phyloP scores from a whole-genome alignment of 352 stramenopile genomes.

The Globisporangium cylindrosporum region DNA sequence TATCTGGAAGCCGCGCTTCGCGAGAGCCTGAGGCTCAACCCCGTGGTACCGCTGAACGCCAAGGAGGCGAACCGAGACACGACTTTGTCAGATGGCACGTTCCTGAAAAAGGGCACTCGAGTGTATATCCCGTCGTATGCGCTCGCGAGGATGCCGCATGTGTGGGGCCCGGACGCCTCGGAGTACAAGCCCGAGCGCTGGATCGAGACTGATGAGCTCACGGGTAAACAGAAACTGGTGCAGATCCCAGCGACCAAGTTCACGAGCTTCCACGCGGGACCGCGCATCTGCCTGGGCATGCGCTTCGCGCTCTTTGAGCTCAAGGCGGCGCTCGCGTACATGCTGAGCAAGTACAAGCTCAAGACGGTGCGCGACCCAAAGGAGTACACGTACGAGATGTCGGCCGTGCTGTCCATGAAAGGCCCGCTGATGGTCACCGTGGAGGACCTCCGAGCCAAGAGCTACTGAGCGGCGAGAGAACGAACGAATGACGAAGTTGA shows the following conservation, averaged over 20 bases:
- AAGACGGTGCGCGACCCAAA: constrained; percentile 35
- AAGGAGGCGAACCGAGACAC: constrained; percentile 60
- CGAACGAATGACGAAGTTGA: background rate
- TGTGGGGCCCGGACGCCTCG: constrained; percentile 47
- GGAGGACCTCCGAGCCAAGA: constrained; percentile 8
- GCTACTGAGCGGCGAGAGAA: background rate
- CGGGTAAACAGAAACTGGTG: constrained; percentile 18
- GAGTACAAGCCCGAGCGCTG: constrained; percentile 57
- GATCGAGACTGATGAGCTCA: constrained; percentile 37
- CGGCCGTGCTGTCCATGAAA: constrained; percentile 33
- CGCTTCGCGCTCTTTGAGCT: constrained; percentile 52
- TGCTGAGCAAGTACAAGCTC: constrained; percentile 42
- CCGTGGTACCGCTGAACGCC: constrained; percentile 50
- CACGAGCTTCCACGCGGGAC: constrained; percentile 38
- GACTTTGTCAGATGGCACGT: constrained; percentile 52
- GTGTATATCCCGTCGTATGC: constrained; percentile 57
- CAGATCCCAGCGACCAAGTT: constrained; percentile 23
- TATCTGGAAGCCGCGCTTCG: constrained; percentile 62
- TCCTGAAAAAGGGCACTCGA: constrained; percentile 41
- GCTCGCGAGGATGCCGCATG: constrained; percentile 33
- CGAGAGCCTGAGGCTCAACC: constrained; percentile 68
- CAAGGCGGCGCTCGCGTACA: constrained; percentile 31
- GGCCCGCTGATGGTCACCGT: constrained; percentile 3
- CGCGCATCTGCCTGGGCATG: constrained; percentile 45
- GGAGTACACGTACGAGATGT: constrained; percentile 40